These are phyloP conservation scores for Scenedesmus sp. DNA, from an alignment of 163 green algal genomes.

Conservation along the genomic window DNA sequence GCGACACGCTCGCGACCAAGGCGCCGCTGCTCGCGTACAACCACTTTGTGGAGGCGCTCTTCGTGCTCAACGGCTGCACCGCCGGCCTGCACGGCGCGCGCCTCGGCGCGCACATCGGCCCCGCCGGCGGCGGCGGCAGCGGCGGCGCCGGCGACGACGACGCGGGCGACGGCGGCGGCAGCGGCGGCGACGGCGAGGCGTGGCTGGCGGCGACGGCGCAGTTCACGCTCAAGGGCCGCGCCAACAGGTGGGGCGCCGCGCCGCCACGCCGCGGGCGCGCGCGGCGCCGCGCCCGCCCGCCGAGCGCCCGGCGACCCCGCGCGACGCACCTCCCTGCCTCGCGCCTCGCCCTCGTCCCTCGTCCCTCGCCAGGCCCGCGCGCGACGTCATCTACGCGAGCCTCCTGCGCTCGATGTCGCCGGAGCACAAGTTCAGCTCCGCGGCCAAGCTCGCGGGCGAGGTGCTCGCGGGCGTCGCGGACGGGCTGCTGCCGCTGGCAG, in stretches of 20 bases:
- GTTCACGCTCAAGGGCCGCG: conserved; percentile 41
- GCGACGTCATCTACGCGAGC: conserved; percentile 64
- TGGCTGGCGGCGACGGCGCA: conserved; percentile 32
- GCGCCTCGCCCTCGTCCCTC: background rate
- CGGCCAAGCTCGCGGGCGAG: conserved; percentile 77
- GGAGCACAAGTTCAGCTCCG: conserved; percentile 86
- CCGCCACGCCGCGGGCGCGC: too few relatives aligned
- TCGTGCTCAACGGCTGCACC: conserved; percentile 88
- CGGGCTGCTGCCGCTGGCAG: conserved; percentile 71
- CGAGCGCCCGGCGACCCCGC: background rate
- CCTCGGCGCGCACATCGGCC: background rate
- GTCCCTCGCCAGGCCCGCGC: conserved; percentile 52
- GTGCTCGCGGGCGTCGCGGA: conserved; percentile 70
- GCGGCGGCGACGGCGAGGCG: background rate
- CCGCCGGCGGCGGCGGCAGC: conserved; percentile 19
- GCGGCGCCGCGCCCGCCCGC: too few relatives aligned
- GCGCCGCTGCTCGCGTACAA: conserved; percentile 91
- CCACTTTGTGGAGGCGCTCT: conserved; percentile 92
- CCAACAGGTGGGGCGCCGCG: conserved; percentile 24
- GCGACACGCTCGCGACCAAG: conserved; percentile 74
- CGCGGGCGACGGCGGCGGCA: background rate
- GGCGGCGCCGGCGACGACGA: background rate
- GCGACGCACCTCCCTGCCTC: background rate
- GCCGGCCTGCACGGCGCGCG: conserved; percentile 49
- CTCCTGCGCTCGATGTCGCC: conserved; percentile 83